Evolutionary conservation across 1,284 basidiomycete genomes (phyloP).

Genomic region (Porodaedalea pini): DNA sequence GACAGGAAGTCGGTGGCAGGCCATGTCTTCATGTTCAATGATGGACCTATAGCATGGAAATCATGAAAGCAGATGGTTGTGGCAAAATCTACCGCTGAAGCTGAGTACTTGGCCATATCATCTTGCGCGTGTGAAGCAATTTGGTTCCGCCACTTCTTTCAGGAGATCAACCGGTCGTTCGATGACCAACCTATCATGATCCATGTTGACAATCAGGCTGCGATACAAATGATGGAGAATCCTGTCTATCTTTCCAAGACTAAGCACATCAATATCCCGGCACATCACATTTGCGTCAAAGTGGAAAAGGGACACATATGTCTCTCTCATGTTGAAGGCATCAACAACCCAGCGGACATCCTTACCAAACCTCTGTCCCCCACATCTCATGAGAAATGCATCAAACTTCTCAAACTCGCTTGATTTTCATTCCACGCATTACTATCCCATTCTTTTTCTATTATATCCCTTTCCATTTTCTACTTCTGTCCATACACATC

Average conservation of each 20-base stretch:
- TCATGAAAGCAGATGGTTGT: slow-evolving; percentile 24
- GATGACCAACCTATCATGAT: not conserved
- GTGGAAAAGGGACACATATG: not conserved
- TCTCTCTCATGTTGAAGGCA: slow-evolving; percentile 2
- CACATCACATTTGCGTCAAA: slow-evolving; percentile 39
- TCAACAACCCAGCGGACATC: slow-evolving; percentile 7
- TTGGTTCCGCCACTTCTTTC: slow-evolving; percentile 18
- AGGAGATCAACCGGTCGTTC: not conserved
- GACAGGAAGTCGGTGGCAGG: slow-evolving; percentile 27
- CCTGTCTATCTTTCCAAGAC: slow-evolving; percentile 29
- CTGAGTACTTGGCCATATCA: slow-evolving; percentile 29
- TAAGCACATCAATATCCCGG: slow-evolving; percentile 43
- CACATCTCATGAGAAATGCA: not conserved
- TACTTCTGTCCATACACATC: no score
- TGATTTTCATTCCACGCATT: no score
- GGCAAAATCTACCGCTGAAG: slow-evolving; percentile 27
- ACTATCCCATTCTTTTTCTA: not conserved
- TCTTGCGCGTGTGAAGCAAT: slow-evolving; percentile 23
- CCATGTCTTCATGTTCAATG: slow-evolving; percentile 25
- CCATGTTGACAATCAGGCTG: slow-evolving; percentile 10
- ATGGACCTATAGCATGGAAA: slow-evolving; percentile 27
- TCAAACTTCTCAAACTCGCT: not conserved
- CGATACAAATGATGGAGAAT: slow-evolving; percentile 35
- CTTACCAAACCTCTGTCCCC: slow-evolving; percentile 8
- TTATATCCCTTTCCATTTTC: not conserved